These are phyloP conservation scores for Groenewaldozyma sp. DNA, from an alignment of 1,139 yeast genomes.

Conservation along the genomic window DNA sequence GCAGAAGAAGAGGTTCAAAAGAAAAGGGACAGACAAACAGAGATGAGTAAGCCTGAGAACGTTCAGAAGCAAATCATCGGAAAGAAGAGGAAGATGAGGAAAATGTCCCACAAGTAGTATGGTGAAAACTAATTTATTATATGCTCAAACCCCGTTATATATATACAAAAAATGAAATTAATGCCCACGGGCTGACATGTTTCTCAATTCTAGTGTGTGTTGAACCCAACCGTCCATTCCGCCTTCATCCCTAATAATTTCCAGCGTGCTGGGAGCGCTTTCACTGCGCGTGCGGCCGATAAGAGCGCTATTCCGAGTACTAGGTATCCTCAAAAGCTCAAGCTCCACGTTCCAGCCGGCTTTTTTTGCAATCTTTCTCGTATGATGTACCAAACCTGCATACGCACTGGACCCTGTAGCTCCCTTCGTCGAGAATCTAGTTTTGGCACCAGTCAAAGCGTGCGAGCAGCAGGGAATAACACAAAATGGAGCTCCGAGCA, in stretches of 20 bases:
- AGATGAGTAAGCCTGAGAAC: slow-evolving; percentile 20
- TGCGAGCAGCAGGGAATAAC: slow-evolving; percentile 97
- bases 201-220: slow-evolving; percentile 25
- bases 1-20: slow-evolving; percentile 22
- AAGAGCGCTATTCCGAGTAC: slow-evolving; percentile 87
- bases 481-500: slow-evolving; percentile 75
- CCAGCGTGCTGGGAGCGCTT: slow-evolving; percentile 23
- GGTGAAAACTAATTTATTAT: slow-evolving; percentile 3
- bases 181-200: slow-evolving; percentile 32
- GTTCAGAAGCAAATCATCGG: slow-evolving; percentile 16
- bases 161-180: slow-evolving; percentile 8
- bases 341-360: slow-evolving; percentile 81
- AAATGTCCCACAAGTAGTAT: slow-evolving; percentile 8
- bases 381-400: slow-evolving; percentile 79
- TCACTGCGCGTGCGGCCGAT: slow-evolving; percentile 46
- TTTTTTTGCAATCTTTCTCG: slow-evolving; percentile 51
- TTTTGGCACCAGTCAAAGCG: slow-evolving; percentile 64
- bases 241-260: slow-evolving; percentile 60
- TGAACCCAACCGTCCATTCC: slow-evolving; percentile 91
- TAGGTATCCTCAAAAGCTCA: slow-evolving; percentile 87
- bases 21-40: slow-evolving; percentile 24
- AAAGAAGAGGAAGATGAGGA: slow-evolving; percentile 31
- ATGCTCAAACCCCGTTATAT: slow-evolving; percentile 1
- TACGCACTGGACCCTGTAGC: slow-evolving; percentile 51
- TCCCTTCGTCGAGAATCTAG: slow-evolving; percentile 42